phyloP scores from a whole-genome alignment of 2,329 filamentous ascomycete species.

The Neofusicoccum parvum region DNA sequence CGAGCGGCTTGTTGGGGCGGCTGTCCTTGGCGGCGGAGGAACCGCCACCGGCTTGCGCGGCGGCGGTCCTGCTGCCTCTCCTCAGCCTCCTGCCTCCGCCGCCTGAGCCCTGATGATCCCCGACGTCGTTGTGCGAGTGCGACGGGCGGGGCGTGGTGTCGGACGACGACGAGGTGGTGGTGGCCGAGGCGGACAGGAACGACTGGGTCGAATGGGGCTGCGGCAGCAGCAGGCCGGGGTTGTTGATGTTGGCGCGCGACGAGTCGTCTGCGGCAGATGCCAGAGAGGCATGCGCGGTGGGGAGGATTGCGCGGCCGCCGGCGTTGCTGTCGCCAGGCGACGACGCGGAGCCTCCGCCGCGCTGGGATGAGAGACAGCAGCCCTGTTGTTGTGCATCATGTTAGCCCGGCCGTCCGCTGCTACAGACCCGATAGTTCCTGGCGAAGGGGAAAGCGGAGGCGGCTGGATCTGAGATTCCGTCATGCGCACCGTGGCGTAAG shows the following conservation, averaged over 20 bases:
- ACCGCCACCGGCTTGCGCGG: neutral
- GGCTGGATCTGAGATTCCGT: neutral
- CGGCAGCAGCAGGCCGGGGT: neutral
- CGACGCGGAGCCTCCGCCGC: conserved; percentile 5
- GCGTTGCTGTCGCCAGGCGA: neutral
- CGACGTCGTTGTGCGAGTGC: conserved; percentile 8
- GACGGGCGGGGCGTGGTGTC: conserved; percentile 8
- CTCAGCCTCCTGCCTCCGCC: neutral
- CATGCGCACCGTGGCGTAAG: neutral
- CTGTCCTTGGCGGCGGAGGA: neutral
- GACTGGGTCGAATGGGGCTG: conserved; percentile 17
- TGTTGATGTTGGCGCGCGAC: conserved; percentile 19
- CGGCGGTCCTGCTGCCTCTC: neutral
- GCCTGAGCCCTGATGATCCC: neutral
- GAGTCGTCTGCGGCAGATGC: neutral
- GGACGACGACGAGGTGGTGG: neutral
- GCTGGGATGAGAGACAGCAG: conserved; percentile 14
- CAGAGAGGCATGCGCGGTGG: neutral
- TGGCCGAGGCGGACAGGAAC: conserved; percentile 2
- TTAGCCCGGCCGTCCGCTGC: neutral
- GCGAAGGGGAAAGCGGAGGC: neutral
- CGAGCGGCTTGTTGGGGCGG: conserved; percentile 18
- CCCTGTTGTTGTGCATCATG: conserved; percentile 5
- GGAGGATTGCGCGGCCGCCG: neutral
- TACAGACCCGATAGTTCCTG: neutral